A percentile compares a stretch with the other conserved stretches of the same genome.
These are phyloP conservation scores for Hymenoscyphus repandus DNA, from an alignment of 2,329 filamentous ascomycete genomes.

Conservation along the genomic window DNA sequence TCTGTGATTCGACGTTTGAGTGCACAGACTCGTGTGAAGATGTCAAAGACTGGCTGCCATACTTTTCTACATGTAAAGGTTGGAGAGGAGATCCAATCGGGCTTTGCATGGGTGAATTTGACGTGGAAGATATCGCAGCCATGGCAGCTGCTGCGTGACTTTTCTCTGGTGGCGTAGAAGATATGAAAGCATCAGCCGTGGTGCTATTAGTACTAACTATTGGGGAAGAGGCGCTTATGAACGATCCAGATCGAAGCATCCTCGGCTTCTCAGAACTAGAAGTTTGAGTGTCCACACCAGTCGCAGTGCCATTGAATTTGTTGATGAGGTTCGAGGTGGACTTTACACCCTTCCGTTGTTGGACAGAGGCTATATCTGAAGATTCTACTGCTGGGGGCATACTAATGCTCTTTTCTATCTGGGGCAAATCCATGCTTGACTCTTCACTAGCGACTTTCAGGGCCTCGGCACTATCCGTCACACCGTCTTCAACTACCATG, in stretches of 20 bases:
- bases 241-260: slow-evolving; percentile 55
- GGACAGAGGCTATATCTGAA: slow-evolving; percentile 38
- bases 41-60: slow-evolving; percentile 44
- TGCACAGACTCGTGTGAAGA: slow-evolving; percentile 42
- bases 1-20: slow-evolving; percentile 34
- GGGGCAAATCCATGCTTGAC: slow-evolving; percentile 34
- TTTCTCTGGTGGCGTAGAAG: slow-evolving; percentile 49
- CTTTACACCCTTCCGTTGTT: slow-evolving; percentile 41
- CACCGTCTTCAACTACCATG: slow-evolving; percentile 39
- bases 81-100: slow-evolving; percentile 40
- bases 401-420: slow-evolving; percentile 52
- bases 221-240: slow-evolving; percentile 57
- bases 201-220: slow-evolving; percentile 62
- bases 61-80: slow-evolving; percentile 35
- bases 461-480: slow-evolving; percentile 38
- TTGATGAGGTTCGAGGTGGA: slow-evolving; percentile 23
- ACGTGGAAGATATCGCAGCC: slow-evolving; percentile 59
- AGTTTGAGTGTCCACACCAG: slow-evolving; percentile 43
- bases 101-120: slow-evolving; percentile 46
- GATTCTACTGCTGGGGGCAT: slow-evolving; percentile 39
- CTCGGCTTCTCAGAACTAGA: slow-evolving; percentile 42
- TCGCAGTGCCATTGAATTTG: slow-evolving; percentile 40
- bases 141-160: slow-evolving; percentile 58
- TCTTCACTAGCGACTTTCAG: slow-evolving; percentile 34
- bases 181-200: slow-evolving; percentile 59